Evolutionary conservation across 2,329 filamentous ascomycete genomes (phyloP).

Genomic region (Fusarium foetens): DNA sequence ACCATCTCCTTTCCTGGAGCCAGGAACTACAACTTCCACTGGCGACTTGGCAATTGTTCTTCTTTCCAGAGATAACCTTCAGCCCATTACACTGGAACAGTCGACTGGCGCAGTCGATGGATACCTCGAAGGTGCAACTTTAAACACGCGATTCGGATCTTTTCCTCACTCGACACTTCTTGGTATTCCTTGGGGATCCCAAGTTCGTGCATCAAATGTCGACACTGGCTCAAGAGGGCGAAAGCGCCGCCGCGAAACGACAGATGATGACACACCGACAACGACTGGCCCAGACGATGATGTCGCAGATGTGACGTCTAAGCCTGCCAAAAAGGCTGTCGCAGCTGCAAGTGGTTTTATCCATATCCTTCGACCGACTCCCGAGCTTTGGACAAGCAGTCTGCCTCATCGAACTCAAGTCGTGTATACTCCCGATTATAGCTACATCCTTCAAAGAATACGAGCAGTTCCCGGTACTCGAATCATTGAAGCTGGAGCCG

Average conservation of each 20-base stretch:
- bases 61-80: slow-evolving; percentile 85
- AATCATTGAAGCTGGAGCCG: slow-evolving; percentile 83
- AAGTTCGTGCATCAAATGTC: slow-evolving; percentile 88
- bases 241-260: slow-evolving; percentile 65
- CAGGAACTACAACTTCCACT: slow-evolving; percentile 68
- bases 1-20: slow-evolving; percentile 81
- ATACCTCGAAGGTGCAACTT: slow-evolving; percentile 79
- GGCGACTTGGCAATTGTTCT: slow-evolving; percentile 84
- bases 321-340: slow-evolving; percentile 58
- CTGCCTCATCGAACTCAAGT: slow-evolving; percentile 86
- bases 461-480: slow-evolving; percentile 76
- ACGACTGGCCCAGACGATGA: slow-evolving; percentile 50
- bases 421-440: slow-evolving; percentile 88
- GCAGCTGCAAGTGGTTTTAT: slow-evolving; percentile 76
- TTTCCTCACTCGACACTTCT: slow-evolving; percentile 84
- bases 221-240: slow-evolving; percentile 90
- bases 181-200: slow-evolving; percentile 86
- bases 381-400: slow-evolving; percentile 83
- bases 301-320: slow-evolving; percentile 46
- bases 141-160: slow-evolving; percentile 94
- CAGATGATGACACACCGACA: slow-evolving; percentile 56
- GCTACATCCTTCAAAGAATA: slow-evolving; percentile 82
- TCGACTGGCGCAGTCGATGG: slow-evolving; percentile 72
- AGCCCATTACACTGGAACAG: slow-evolving; percentile 76
- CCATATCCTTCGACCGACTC: slow-evolving; percentile 81